Base-by-base conservation (phyloP, 148 eudicot genomes). In the Persicaria maculosa region DNA sequence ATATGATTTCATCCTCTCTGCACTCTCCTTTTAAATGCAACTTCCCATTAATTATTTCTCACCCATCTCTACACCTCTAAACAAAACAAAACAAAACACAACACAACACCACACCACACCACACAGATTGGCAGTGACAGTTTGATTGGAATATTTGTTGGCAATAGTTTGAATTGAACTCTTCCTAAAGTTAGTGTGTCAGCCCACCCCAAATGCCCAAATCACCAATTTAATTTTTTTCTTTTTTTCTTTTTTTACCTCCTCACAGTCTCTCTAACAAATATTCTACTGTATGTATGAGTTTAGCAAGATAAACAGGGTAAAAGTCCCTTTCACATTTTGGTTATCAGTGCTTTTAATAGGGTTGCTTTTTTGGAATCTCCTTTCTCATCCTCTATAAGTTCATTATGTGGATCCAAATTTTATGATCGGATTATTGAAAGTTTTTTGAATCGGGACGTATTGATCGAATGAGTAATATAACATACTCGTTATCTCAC, bases 91-190 rank as follows among this genome's bases (percentile, higher is more conserved):
- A 65, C 64, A 58, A 58, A 58, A 58, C 61, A 4, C 19, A 3
- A 58, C 16, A 12, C 45, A 64, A 45, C 11, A 64, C n/a, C n/a
- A n/a, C n/a, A n/a, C n/a, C n/a, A n/a, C n/a, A n/a, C n/a, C n/a
- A n/a, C 40, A 31, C 40, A 31, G 40, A 31, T 31, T 31, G 70
- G 16, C 70, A 65, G 45, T 36, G 70, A 65, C 70, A 65, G 70
- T 36, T 65, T 65, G 70, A 65, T 65, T 65, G 70, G 70, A 65
- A 65, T 65, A 43, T 65, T 40, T 65, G 70, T 65, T 65, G 70
- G 70, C 70, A 65, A 65, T 40, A 14, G 70, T 65, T 65, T 36
- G 19, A 65, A 65, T 4, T 65, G 3, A 65, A 65, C 46, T 65
- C 47, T 65, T 65, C 45, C 70, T 65, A 65, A 65, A 65, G 70